Evolutionary conservation across 495 filamentous ascomycete genomes (phyloP).

Genomic region (Beverwykella pulmonaria): DNA sequence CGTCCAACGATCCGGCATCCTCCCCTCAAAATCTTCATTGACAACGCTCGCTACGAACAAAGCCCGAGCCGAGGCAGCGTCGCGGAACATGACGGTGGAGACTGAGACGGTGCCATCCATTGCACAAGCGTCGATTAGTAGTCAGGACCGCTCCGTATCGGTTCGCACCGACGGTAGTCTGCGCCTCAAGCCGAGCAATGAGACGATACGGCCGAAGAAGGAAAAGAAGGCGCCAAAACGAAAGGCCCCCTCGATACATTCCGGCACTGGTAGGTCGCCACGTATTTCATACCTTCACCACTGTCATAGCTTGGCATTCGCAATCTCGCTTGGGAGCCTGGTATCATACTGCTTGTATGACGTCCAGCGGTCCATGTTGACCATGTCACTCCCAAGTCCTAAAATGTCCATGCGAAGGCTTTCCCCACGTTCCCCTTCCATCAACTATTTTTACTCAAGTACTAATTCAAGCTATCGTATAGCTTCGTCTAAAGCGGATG

Average conservation of each 20-base stretch:
- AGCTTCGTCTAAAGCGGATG: conserved; percentile 95
- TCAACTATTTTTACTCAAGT: conserved; percentile 33
- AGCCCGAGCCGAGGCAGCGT: conserved; percentile 70
- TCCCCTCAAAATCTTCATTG: conserved; percentile 43
- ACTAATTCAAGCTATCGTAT: conserved; percentile 41
- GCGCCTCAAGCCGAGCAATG: conserved; percentile 81
- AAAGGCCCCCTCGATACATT: conserved; percentile 70
- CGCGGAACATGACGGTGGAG: conserved; percentile 95
- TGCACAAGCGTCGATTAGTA: conserved; percentile 80
- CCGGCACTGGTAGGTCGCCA: conserved; percentile 69
- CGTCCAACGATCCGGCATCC: conserved; percentile 36
- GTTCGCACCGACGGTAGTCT: conserved; percentile 69
- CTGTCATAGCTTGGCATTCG: conserved; percentile 5
- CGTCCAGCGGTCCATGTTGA: conserved; percentile 22
- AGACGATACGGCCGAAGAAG: conserved; percentile 91
- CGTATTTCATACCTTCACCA: conserved; percentile 34
- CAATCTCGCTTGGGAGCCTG: conserved; percentile 27
- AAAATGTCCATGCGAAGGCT: conserved; percentile 21
- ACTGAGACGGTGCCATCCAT: conserved; percentile 94
- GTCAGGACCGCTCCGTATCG: conserved; percentile 59
- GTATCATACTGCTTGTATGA: conserved; percentile 28
- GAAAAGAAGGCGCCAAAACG: conserved; percentile 79
- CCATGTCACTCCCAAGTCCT: conserved; percentile 18
- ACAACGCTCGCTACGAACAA: conserved; percentile 45
- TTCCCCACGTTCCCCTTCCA: conserved; percentile 25